Base-by-base conservation (phyloP, 1,284 basidiomycete genomes). In the Papiliotrema terrestris region DNA sequence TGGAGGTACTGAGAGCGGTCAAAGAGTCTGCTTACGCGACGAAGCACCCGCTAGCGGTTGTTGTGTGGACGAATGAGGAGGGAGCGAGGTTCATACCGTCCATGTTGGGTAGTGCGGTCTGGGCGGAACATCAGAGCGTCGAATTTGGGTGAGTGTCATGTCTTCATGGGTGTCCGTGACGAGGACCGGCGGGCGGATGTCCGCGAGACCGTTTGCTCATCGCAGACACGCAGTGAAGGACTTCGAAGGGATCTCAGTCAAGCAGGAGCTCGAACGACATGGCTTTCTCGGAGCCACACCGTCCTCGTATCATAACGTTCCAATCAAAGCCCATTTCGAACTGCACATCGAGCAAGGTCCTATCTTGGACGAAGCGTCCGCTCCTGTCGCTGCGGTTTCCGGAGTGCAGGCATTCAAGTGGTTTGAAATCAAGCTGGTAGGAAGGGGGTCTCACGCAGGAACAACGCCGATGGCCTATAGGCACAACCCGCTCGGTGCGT, bases 321-420 rank as follows among this genome's bases (percentile, higher is more conserved):
- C 61, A 3, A 57, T 70, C 43, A 60, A 46, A 23, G 67, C 67
- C 6, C 68, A 70, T 52, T 70, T 69, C 52, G 68, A 70, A 59
- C 46, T 69, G 17, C 67, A 70, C 56, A 70, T 70, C 35, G 68
- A 70, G 55, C 68, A 70, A 47, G 68, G 67, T 15, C 68, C 67
- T 3, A 61, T 70, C 8, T 58, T 70, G 32, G 61, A 65, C 53
- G 41, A 38, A 8, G 55, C 51, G n/a, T 44, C 38, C 35, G 45
- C 56, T 36, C 52, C 49, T 20, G 56, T 66, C 41, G 62, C 57
- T 17, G 54, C 62, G 42, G 66, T 70, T 15, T 45, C 38, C 17
- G 68, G 66, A 35, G 66, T 60, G 13, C 68, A 69, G 55, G 68
- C 57, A 3, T 61, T 59, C 45, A 32, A 46, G 22, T 70, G 68